These are phyloP conservation scores for Marchantia paleacea DNA, from an alignment of 225 moss, liverwort and hornwort species.

Conservation along the genomic window DNA sequence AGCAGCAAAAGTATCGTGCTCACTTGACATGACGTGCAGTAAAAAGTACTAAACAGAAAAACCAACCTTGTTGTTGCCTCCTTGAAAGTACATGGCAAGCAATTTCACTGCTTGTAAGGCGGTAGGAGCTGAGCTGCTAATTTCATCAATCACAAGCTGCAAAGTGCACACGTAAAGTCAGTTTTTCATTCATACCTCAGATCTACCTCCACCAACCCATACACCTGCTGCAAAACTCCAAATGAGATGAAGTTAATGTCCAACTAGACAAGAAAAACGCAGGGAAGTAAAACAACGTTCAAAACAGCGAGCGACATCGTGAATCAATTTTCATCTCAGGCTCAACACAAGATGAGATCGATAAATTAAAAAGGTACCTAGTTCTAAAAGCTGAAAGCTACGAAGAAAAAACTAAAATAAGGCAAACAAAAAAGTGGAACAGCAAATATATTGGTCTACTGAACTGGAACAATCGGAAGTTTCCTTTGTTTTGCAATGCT, in stretches of 20 bases:
- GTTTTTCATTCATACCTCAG: background rate
- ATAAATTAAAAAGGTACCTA: too few relatives aligned
- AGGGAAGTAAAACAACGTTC: too few relatives aligned
- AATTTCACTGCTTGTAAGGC: slow-evolving; percentile 86
- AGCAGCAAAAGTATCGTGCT: background rate
- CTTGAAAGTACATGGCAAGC: slow-evolving; percentile 77
- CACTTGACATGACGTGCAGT: background rate
- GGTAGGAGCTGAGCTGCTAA: slow-evolving; percentile 68
- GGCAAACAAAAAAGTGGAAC: too few relatives aligned
- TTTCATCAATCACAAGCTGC: slow-evolving; percentile 90
- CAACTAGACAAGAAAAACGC: background rate
- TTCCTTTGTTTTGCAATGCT: too few relatives aligned
- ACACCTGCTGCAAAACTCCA: background rate
- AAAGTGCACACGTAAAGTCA: slow-evolving; percentile 1
- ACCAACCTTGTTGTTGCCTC: slow-evolving; percentile 68
- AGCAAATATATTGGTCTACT: too few relatives aligned
- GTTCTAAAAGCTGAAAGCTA: too few relatives aligned
- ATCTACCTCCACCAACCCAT: background rate
- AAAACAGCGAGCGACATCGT: too few relatives aligned
- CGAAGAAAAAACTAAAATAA: too few relatives aligned
- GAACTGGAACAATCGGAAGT: too few relatives aligned
- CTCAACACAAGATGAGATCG: too few relatives aligned
- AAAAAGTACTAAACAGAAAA: background rate
- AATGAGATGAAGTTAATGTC: background rate
- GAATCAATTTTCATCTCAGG: too few relatives aligned